phyloP scores from a whole-genome alignment of 192 early-diverging fungal genomes.

The Mortierella claussenii region DNA sequence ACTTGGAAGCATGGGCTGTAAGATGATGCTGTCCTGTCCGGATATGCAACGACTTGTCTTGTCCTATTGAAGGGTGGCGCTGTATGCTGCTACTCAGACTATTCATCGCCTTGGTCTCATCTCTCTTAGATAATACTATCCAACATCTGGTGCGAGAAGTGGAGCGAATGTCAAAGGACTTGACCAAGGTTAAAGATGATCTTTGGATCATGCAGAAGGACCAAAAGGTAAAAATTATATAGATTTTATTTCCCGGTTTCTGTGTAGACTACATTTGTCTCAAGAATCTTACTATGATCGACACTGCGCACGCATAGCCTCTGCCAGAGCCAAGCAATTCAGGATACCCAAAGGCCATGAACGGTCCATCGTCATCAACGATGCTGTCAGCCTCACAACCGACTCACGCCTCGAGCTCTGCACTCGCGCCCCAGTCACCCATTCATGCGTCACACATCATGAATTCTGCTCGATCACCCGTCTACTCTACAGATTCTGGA shows the following conservation, averaged over 20 bases:
- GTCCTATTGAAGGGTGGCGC: too few species aligned
- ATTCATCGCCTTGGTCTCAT: too few species aligned
- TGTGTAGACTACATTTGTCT: too few species aligned
- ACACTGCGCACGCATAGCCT: constrained; percentile 10
- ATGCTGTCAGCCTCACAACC: constrained; percentile 32
- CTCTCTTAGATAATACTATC: constrained; percentile 42
- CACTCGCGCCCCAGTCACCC: constrained; percentile 36
- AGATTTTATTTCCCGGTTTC: not conserved
- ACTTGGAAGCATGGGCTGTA: too few species aligned
- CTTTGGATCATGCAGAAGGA: constrained; percentile 54
- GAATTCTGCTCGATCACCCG: constrained; percentile 16
- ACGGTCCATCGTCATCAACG: constrained; percentile 13
- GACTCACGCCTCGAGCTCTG: constrained; percentile 1
- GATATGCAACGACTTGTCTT: too few species aligned
- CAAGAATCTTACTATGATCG: not conserved
- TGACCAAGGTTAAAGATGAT: constrained; percentile 49
- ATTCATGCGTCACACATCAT: constrained; percentile 24
- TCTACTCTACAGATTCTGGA: constrained; percentile 44
- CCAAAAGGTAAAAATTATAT: constrained; percentile 21
- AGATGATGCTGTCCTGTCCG: too few species aligned
- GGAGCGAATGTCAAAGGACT: constrained; percentile 48
- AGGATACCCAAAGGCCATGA: constrained; percentile 34
- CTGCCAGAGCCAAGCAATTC: constrained; percentile 43
- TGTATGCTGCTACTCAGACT: too few species aligned
- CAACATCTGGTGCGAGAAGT: constrained; percentile 52